phyloP scores from a whole-genome alignment of 106 monocot genomes.

The Acorus gramineus region DNA sequence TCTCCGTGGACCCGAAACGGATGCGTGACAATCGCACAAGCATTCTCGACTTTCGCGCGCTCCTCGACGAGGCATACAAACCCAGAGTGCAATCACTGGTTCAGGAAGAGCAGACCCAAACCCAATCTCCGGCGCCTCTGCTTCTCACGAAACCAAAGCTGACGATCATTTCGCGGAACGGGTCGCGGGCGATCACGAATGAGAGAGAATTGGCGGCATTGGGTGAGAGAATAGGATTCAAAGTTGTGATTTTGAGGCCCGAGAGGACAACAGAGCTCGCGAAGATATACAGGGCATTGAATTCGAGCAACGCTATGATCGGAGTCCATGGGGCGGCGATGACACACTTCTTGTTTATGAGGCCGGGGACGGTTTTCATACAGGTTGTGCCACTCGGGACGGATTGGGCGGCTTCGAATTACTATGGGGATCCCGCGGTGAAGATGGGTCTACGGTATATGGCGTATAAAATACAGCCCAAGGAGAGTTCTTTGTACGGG shows the following conservation, averaged over 20 bases:
- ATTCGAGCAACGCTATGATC: constrained; percentile 52
- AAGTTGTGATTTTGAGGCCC: constrained; percentile 37
- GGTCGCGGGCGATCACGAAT: constrained; percentile 65
- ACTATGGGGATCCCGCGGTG: constrained; percentile 65
- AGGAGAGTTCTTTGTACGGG: constrained; percentile 61
- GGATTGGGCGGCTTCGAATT: constrained; percentile 47
- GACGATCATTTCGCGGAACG: constrained; percentile 50
- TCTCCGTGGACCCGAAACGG: constrained; percentile 6
- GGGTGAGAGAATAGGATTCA: constrained; percentile 34
- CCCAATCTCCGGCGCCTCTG: too few species aligned
- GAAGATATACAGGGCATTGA: constrained; percentile 47
- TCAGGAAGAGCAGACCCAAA: too few species aligned
- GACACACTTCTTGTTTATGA: constrained; percentile 78
- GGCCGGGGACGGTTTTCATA: constrained; percentile 51
- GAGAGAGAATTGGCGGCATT: constrained; percentile 40
- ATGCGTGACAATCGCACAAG: not conserved
- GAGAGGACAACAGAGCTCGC: constrained; percentile 44
- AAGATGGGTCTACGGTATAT: constrained; percentile 48
- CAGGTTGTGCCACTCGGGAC: constrained; percentile 72
- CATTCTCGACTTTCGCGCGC: not conserved
- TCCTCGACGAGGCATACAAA: constrained; percentile 1
- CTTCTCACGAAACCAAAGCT: constrained; percentile 26
- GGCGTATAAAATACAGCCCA: constrained; percentile 32
- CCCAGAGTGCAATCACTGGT: too few species aligned
- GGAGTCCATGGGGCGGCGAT: constrained; percentile 81